Base-by-base conservation (phyloP, 495 filamentous ascomycete genomes). In the Podospora sp. region DNA sequence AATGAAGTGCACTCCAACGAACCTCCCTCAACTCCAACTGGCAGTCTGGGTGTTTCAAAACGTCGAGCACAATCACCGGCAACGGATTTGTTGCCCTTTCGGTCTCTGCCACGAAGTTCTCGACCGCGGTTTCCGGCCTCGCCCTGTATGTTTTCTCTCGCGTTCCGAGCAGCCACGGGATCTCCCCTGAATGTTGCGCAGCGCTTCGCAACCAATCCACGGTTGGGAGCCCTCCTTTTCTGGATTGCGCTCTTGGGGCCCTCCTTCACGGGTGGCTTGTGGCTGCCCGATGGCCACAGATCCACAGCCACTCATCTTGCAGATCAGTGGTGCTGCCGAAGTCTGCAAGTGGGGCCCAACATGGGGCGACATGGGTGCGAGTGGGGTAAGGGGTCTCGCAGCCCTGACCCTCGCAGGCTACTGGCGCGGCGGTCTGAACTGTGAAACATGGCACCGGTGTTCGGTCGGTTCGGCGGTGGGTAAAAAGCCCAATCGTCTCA, bases 281-380 rank as follows among this genome's bases (percentile, higher is more conserved):
- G 60, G 61, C 27, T 52, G 24, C 49, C 46, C 50, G 20, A 52
- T 58, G 63, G 51, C 51, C 14, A 52, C 63, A 58, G 51, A 60
- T 60, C 66, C 53, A 50, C 63, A 69, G 59, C 68, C 68, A 69
- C 63, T 69, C 68, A 69, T 59, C 50, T 59, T 24, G 63, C 58
- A 62, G 63, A 62, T 66, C 25, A 9, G n/a, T 16, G n/a, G 36
- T 58, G 21, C 33, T 62, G 51, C 51, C 20, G 53, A 46, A 46
- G 40, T 46, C 40, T 46, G 40, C 5, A 46, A 46, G 40, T 18
- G 27, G 29, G 29, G 18, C 11, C 67, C 67, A 62, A 49, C 65
- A 20, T 21, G 57, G 67, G 35, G 18, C 8, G 55, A 62, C 57
- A 50, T 56, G 62, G 67, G 27, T 49, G 1, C 24, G 46, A 20